A percentile compares a stretch with the other conserved stretches of the same genome.
phyloP scores from a whole-genome alignment of 1,139 yeast genomes.

The Yamadazyma conglobata region DNA sequence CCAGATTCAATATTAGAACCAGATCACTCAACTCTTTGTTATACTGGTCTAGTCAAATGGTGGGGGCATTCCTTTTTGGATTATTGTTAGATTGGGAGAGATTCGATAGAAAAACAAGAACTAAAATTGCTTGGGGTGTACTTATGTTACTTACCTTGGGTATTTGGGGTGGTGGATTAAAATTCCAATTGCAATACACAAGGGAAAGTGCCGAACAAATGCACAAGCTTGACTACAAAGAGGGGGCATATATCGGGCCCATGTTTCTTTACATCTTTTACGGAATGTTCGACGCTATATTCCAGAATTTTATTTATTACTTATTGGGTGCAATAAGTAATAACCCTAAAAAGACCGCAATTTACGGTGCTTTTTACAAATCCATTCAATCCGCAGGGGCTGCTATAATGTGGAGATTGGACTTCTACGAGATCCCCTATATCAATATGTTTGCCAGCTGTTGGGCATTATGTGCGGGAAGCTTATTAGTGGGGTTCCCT shows the following conservation, averaged over 20 bases:
- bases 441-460: slow-evolving; percentile 48
- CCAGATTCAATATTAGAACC: slow-evolving; percentile 55
- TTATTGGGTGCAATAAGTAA: slow-evolving; percentile 56
- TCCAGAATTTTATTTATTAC: slow-evolving; percentile 57
- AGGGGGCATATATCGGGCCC: slow-evolving; percentile 50
- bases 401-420: slow-evolving; percentile 60
- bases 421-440: slow-evolving; percentile 41
- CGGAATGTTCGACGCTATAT: slow-evolving; percentile 56
- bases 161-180: slow-evolving; percentile 63
- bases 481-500: slow-evolving; percentile 41
- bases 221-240: slow-evolving; percentile 41
- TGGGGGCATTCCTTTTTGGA: slow-evolving; percentile 54
- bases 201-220: slow-evolving; percentile 23
- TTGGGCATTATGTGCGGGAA: slow-evolving; percentile 53
- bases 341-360: slow-evolving; percentile 52
- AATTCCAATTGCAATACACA: slow-evolving; percentile 45
- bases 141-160: slow-evolving; percentile 42
- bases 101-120: slow-evolving; percentile 43
- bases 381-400: slow-evolving; percentile 64
- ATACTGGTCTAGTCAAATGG: slow-evolving; percentile 60
- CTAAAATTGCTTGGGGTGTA: slow-evolving; percentile 43
- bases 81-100: slow-evolving; percentile 41
- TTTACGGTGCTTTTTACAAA: slow-evolving; percentile 62
- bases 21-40: slow-evolving; percentile 58
- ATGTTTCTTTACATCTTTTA: slow-evolving; percentile 60